Conservation (phyloP, 1,139 yeast genomes). For the Diutina sp. region DNA sequence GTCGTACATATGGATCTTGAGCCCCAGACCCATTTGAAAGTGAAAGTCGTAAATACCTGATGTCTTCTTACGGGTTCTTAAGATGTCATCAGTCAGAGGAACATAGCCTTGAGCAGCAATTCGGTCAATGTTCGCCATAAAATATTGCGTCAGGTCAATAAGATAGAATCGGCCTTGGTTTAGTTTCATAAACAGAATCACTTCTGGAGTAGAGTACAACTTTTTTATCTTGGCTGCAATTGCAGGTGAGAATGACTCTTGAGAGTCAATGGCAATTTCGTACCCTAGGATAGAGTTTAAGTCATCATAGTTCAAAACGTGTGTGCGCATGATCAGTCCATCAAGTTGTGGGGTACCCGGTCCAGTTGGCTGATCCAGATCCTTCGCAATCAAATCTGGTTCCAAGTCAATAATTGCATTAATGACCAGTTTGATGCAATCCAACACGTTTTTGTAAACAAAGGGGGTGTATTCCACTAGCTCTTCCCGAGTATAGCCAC, state of each 20-base stretch:
- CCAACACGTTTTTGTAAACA: conserved; percentile 54
- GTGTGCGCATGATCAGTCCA: conserved; percentile 4
- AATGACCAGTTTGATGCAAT: conserved; percentile 50
- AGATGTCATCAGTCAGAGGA: conserved; percentile 67
- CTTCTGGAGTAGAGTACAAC: conserved; percentile 46
- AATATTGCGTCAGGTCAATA: conserved; percentile 80
- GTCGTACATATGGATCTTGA: conserved; percentile 75
- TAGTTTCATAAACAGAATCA: conserved; percentile 40
- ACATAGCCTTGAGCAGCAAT: conserved; percentile 48
- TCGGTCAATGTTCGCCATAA: conserved; percentile 55
- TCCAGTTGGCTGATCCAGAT: not conserved
- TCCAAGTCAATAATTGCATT: conserved; percentile 41
- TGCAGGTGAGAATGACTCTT: conserved; percentile 28
- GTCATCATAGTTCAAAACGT: conserved; percentile 24
- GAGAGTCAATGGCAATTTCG: conserved; percentile 32
- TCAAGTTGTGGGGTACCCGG: conserved; percentile 1
- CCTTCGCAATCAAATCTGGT: conserved; percentile 26
- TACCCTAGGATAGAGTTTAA: conserved; percentile 34
- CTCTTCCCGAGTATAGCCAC: conserved; percentile 56
- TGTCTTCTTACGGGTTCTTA: conserved; percentile 83
- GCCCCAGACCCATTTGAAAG: conserved; percentile 55
- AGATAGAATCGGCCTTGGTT: conserved; percentile 69
- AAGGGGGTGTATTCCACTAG: conserved; percentile 54
- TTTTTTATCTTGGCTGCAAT: conserved; percentile 32
- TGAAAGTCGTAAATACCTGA: conserved; percentile 82